These are phyloP conservation scores for Amyloporia xantha DNA, from an alignment of 768 basidiomycete species.

Conservation along the genomic window DNA sequence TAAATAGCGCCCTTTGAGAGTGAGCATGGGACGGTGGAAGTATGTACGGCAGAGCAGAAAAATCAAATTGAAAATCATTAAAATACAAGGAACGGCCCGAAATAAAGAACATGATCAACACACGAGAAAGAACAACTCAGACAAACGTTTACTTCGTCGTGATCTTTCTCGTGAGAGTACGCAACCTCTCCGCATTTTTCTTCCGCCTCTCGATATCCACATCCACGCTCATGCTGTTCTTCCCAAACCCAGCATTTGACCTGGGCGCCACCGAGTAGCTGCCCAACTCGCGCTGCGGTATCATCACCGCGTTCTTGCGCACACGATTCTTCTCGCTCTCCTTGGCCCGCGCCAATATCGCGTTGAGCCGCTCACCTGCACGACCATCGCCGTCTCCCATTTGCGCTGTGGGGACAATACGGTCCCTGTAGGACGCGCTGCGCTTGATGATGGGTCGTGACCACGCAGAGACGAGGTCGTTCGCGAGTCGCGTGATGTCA, in stretches of 20 bases:
- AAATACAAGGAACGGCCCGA: too few species aligned
- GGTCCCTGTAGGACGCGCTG: slow-evolving; percentile 73
- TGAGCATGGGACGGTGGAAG: too few species aligned
- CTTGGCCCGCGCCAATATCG: slow-evolving; percentile 62
- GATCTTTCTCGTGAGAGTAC: slow-evolving; percentile 49
- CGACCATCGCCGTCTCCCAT: slow-evolving; percentile 30
- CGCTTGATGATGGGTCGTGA: slow-evolving; percentile 90
- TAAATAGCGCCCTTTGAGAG: neutral
- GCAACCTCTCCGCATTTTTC: slow-evolving; percentile 69
- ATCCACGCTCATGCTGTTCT: slow-evolving; percentile 56
- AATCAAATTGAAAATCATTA: too few species aligned
- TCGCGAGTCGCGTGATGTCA: slow-evolving; percentile 74
- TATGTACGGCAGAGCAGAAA: too few species aligned
- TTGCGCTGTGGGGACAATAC: slow-evolving; percentile 55
- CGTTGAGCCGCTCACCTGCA: slow-evolving; percentile 50
- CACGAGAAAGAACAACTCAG: neutral
- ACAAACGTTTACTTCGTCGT: slow-evolving; percentile 16
- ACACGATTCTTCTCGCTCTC: slow-evolving; percentile 63
- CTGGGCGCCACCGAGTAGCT: slow-evolving; percentile 78
- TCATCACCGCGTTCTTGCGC: slow-evolving; percentile 75
- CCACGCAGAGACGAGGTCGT: slow-evolving; percentile 80
- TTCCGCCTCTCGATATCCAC: slow-evolving; percentile 67
- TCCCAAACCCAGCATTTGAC: slow-evolving; percentile 43
- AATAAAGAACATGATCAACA: too few species aligned
- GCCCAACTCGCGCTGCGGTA: slow-evolving; percentile 70